These are phyloP conservation scores for Vitis hybrid DNA, from an alignment of 177 flowering plant genomes.

Conservation along the genomic window DNA sequence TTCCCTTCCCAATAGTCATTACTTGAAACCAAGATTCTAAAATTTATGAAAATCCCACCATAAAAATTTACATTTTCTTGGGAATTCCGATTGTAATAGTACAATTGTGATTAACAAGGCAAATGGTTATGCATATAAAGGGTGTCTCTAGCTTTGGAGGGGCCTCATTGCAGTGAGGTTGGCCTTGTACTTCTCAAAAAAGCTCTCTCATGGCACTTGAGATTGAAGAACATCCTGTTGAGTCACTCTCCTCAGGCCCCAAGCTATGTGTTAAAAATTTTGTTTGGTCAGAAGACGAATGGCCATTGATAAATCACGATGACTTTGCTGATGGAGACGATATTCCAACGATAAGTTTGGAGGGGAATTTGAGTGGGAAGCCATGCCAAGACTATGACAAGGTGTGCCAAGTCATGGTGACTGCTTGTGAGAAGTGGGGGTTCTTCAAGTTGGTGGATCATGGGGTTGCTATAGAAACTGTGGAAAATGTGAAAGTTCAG, in stretches of 20 bases:
- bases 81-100: no score
- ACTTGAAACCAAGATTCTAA: no score
- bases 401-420: slow-evolving; percentile 27
- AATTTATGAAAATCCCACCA: no score
- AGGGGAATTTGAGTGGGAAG: not conserved
- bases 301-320: slow-evolving; percentile 22
- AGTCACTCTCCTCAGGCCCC: slow-evolving; percentile 22
- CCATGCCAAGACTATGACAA: slow-evolving; percentile 13
- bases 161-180: no score
- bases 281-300: slow-evolving; percentile 31
- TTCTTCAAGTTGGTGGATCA: slow-evolving; percentile 33
- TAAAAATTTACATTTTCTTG: no score
- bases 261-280: slow-evolving; percentile 25
- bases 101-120: no score
- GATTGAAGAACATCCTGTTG: slow-evolving; percentile 20
- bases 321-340: slow-evolving; percentile 16
- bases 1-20: no score
- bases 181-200: no score
- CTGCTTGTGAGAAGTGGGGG: slow-evolving; percentile 28
- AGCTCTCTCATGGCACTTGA: slow-evolving; percentile 10
- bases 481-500: slow-evolving; percentile 13
- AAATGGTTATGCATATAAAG: no score
- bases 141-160: no score
- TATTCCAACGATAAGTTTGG: slow-evolving; percentile 27
- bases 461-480: slow-evolving; percentile 17